Evolutionary conservation across 345 rosid species (phyloP).

Genomic region (Eucalyptus brandiana): DNA sequence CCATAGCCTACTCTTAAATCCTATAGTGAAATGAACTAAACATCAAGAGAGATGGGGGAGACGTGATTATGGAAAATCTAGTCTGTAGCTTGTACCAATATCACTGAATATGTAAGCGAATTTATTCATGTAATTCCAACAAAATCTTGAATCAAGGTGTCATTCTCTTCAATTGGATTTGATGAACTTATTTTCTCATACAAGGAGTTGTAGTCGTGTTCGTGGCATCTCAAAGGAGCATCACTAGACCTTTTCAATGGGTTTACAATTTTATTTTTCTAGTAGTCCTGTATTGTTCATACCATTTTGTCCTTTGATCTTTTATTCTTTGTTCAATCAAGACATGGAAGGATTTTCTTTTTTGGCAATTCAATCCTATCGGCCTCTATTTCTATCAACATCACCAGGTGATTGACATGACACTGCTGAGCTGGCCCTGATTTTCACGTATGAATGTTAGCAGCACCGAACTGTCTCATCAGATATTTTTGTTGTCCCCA

Average conservation of each 20-base stretch:
- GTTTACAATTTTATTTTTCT: neutral
- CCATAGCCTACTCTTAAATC: neutral
- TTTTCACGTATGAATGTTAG: neutral
- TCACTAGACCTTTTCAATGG: neutral
- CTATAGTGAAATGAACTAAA: neutral
- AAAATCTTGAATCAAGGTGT: neutral
- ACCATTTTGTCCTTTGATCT: neutral
- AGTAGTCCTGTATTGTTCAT: neutral
- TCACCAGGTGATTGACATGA: neutral
- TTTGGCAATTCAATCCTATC: neutral
- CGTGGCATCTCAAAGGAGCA: neutral
- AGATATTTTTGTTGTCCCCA: neutral
- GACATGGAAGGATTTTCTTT: neutral
- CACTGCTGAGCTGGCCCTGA: neutral
- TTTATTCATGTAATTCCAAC: neutral
- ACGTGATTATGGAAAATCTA: neutral
- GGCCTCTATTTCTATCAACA: neutral
- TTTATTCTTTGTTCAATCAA: neutral
- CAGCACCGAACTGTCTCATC: neutral
- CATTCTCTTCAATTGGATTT: neutral
- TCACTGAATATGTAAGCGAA: neutral
- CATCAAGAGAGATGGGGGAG: neutral
- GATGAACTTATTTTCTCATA: neutral
- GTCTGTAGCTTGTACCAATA: neutral
- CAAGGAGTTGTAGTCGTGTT: neutral